A percentile compares a stretch with the other conserved stretches of the same genome.
phyloP scores from a whole-genome alignment of 345 rosid species.

The Ceriops tagal region DNA sequence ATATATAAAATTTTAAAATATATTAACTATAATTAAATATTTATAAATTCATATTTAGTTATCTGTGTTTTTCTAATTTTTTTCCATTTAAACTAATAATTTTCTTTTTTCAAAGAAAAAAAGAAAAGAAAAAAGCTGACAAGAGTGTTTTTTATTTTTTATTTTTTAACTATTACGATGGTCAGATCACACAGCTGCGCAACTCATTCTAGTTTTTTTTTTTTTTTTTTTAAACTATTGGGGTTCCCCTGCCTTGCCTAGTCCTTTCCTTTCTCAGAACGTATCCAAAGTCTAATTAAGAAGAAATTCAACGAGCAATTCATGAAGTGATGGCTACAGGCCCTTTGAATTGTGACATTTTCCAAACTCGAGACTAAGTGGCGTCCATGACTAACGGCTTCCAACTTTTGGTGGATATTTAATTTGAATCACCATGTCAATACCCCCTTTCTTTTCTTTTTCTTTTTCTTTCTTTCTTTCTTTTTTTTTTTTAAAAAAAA shows the following conservation, averaged over 20 bases:
- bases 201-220: neutral
- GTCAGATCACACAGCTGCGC: no score
- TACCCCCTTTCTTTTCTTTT: neutral
- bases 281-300: constrained; percentile 37
- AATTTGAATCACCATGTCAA: neutral
- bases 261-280: constrained; percentile 10
- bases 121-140: no score
- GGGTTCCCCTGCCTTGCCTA: constrained; percentile 1
- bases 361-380: constrained; percentile 41
- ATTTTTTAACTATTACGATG: no score
- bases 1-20: no score
- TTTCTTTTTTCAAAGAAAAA: no score
- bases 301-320: constrained; percentile 13
- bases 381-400: constrained; percentile 27
- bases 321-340: constrained; percentile 23
- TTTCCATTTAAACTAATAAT: no score
- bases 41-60: no score
- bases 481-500: neutral
- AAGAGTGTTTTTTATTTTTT: no score
- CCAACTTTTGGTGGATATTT: constrained; percentile 15
- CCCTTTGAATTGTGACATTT: constrained; percentile 38
- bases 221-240: neutral
- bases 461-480: neutral
- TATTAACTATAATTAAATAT: no score
- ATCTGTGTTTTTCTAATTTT: no score